Percentiles rank a stretch among this genome's conserved stretches.
Conservation (phyloP, 2,329 filamentous ascomycete genomes). For the Aspergillus tanneri region DNA sequence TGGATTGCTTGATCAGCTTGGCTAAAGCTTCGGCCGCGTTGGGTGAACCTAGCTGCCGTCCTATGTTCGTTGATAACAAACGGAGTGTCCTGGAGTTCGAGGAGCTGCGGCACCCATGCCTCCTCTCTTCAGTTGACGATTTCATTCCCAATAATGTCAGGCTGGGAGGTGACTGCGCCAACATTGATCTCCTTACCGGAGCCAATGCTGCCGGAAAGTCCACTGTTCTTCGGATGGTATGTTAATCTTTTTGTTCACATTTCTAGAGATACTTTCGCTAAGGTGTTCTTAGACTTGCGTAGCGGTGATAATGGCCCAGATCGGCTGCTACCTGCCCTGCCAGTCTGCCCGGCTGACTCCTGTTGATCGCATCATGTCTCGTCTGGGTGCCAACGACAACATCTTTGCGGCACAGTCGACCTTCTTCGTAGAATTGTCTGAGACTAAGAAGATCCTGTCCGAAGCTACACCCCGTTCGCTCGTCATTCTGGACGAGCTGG, state of each 20-base stretch:
- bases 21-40: conserved; percentile 82
- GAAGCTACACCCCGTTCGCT: conserved; percentile 92
- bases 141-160: conserved; percentile 96
- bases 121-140: conserved; percentile 82
- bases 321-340: conserved; percentile 89
- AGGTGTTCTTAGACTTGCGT: conserved; percentile 69
- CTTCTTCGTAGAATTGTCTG: conserved; percentile 95
- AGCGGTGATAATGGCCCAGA: conserved; percentile 95
- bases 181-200: conserved; percentile 88
- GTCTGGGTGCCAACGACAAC: conserved; percentile 95
- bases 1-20: conserved; percentile 92
- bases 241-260: conserved; percentile 28
- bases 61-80: conserved; percentile 79
- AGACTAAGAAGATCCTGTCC: conserved; percentile 95
- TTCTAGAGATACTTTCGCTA: not conserved
- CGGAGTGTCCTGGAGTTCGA: conserved; percentile 87
- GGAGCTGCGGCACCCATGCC: conserved; percentile 92
- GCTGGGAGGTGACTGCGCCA: conserved; percentile 75
- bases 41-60: conserved; percentile 83
- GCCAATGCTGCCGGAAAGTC: conserved; percentile 98
- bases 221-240: conserved; percentile 88
- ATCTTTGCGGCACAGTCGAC: conserved; percentile 98
- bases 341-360: conserved; percentile 80
- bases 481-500: conserved; percentile 94
- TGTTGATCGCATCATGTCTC: conserved; percentile 97